Base-by-base conservation (phyloP, 441 rosid species). In the Bocquillonia castaneifolia region DNA sequence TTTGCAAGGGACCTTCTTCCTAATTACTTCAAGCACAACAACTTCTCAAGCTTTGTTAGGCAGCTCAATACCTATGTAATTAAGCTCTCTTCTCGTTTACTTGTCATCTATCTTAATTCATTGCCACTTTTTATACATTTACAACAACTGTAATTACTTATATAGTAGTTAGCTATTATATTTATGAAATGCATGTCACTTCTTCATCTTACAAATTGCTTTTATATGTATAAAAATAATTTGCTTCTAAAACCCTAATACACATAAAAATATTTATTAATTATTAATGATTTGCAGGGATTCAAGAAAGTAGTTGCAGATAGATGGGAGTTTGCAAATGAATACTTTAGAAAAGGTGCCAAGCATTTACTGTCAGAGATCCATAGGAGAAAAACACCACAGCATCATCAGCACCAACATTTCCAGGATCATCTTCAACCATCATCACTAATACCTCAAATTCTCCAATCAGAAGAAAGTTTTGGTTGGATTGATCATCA, bases 281-380 rank as follows among this genome's bases (percentile, higher is more conserved):
- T 5, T 14, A 23, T 23, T 29, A 28, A 56, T 25, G 39, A 31
- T 57, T 57, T 56, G 23, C 83, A 90, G 98, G 98, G 98, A 71
- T 93, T 93, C 63, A 87, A 92, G 72, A 93, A 93, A 86, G 85
- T 93, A 51, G 96, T 88, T 1, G 88, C 98, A 0, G 98, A 92
- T 68, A 81, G 97, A 74, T 92, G 98, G 98, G 98, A 92, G 76
- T 92, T 92, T 53, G 97, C 93, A 1, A 93, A 93, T 64, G 97
- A 93, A 75, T 82, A 75, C 76, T 93, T 93, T 85, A 86, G 84
- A 57, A 88, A 85, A 70, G 97, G 98, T 61, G 96, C 90, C 29
- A 88, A 88, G 61, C 93, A 89, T 63, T 69, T 90, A 61, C 86
- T 93, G 48, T 85, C 93, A 58, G 97, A 93, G 78, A 92, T 92